phyloP scores from a whole-genome alignment of 768 basidiomycete species.

The Leccinum arenicola region DNA sequence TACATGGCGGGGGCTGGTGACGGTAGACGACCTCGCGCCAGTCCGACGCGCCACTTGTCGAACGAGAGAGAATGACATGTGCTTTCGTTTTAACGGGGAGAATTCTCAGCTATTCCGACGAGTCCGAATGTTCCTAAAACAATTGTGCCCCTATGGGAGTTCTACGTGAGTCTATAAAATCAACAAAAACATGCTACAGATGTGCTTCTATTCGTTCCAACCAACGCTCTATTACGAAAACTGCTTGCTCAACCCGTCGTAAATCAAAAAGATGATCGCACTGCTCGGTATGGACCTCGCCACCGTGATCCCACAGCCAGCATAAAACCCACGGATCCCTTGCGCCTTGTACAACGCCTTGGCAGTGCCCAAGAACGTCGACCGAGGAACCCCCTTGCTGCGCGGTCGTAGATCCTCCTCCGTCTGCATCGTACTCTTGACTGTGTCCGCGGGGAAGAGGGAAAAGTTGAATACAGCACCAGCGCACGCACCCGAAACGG shows the following conservation, averaged over 20 bases:
- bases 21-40: not conserved
- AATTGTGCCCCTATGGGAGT: not conserved
- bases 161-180: not conserved
- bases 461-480: slow-evolving; percentile 83
- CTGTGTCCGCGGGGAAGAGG: slow-evolving; percentile 93
- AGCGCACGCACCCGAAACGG: slow-evolving; percentile 81
- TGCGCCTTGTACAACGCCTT: slow-evolving; percentile 68
- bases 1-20: not conserved
- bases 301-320: slow-evolving; percentile 90
- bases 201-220: not conserved
- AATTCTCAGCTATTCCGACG: not conserved
- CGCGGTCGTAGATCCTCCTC: slow-evolving; percentile 78
- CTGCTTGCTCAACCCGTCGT: slow-evolving; percentile 65
- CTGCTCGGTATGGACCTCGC: slow-evolving; percentile 83
- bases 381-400: slow-evolving; percentile 29
- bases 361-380: slow-evolving; percentile 56
- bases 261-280: slow-evolving; percentile 91
- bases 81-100: too few relatives aligned
- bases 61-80: slow-evolving; percentile 11
- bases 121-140: not conserved
- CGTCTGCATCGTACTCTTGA: slow-evolving; percentile 95
- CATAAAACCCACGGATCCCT: slow-evolving; percentile 84
- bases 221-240: slow-evolving; percentile 38
- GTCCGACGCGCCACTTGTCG: slow-evolving; percentile 8
- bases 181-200: not conserved